Base-by-base conservation (phyloP, 2,329 filamentous ascomycete species). In the Talaromyces albobiverticillius region DNA sequence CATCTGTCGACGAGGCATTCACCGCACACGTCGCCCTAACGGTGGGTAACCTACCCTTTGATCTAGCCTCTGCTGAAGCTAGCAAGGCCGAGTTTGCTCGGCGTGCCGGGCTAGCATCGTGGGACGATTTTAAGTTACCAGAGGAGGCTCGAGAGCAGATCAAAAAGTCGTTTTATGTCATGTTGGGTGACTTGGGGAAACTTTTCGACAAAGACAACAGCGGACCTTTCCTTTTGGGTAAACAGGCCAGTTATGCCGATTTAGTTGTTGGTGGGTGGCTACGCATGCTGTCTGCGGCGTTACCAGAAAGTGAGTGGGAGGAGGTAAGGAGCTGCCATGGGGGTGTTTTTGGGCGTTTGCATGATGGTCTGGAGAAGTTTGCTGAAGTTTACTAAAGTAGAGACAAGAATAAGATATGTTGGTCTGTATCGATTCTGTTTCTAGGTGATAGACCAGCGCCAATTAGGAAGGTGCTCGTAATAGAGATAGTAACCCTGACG, bases 261-360 rank as follows among this genome's bases (percentile, higher is more conserved):
- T 61, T 83, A 0, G 81, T 84, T 31, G 75, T 85, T 1, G 82
- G 81, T 1, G 79, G 68, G 0, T 85, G 82, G 82, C 53, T 84
- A 63, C 69, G 72, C 5, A 79, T 82, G 75, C 59, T 76, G 51
- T 57, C 60, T 3, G 62, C 38, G 13, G 71, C 68, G 23, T 61
- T 83, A 51, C 75, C 74, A 0, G 50, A 60, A 51, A 56, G 60
- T 2, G 80, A 83, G 54, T 83, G 79, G 79, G 61, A 76, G 56
- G 66, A 73, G 51, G 56, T 80, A 10, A 69, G 61, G 45, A 58
- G 62, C 0, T 84, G 81, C 78, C 75, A 83, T 61, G 71, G 58
- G 1, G 79, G 80, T 11, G 29, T 77, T 3, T 83, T 81, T 71
- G 80, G 75, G 1, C 59, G 61, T 53, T 58, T 85, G 57, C 67